Evolutionary conservation across 495 filamentous ascomycete species (phyloP).

Genomic region (Aspergillus hancockii): DNA sequence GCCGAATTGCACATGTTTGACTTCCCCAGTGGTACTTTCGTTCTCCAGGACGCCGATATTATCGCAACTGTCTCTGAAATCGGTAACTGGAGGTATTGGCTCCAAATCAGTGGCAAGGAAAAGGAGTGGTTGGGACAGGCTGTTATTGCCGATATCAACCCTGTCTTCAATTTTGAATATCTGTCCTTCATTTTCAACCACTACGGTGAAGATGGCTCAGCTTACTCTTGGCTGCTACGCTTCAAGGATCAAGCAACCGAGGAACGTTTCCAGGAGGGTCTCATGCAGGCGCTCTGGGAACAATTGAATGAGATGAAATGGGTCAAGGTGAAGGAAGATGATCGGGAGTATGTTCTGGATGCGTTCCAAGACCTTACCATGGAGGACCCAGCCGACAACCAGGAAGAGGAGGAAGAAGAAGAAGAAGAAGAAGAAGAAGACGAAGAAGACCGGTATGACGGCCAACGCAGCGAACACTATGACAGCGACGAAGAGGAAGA

Average conservation of each 20-base stretch:
- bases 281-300: constrained; percentile 97
- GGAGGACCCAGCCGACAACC: constrained; percentile 70
- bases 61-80: constrained; percentile 80
- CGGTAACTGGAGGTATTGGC: constrained; percentile 93
- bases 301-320: constrained; percentile 94
- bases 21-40: constrained; percentile 78
- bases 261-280: constrained; percentile 87
- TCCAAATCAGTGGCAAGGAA: constrained; percentile 77
- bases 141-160: constrained; percentile 87
- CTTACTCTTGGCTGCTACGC: constrained; percentile 92
- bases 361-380: constrained; percentile 94
- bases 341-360: constrained; percentile 91
- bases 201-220: constrained; percentile 81
- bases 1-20: constrained; percentile 95
- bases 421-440: constrained; percentile 63
- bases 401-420: constrained; percentile 66
- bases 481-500: constrained; percentile 92
- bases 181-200: constrained; percentile 99
- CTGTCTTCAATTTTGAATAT: constrained; percentile 98
- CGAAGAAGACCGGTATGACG: constrained; percentile 61
- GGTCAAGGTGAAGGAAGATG: constrained; percentile 86
- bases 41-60: constrained; percentile 74
- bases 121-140: constrained; percentile 87
- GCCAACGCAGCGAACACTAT: constrained; percentile 74
- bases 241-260: constrained; percentile 81